A percentile compares a stretch with the other conserved stretches of the same genome.
Evolutionary conservation across 306 rosid genomes (phyloP).

Genomic region (Purshia tridentata): DNA sequence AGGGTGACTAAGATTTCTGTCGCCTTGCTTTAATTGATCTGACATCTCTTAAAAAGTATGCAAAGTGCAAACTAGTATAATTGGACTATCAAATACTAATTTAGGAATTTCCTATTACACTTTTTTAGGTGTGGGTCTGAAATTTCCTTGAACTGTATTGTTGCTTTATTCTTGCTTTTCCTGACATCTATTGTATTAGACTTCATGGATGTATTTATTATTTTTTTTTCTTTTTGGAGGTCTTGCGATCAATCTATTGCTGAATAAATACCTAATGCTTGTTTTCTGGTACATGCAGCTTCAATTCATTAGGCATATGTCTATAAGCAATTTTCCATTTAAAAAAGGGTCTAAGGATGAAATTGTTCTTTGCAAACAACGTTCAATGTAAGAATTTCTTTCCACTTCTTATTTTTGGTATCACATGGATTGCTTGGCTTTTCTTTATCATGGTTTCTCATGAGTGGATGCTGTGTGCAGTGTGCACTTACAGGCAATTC

Average conservation of each 20-base stretch:
- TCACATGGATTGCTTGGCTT: too few relatives aligned
- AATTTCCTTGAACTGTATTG: background rate
- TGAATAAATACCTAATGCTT: constrained; percentile 1
- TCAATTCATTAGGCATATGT: constrained; percentile 49
- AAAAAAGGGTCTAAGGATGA: constrained; percentile 30
- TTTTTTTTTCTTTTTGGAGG: background rate
- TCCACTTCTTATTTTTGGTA: too few relatives aligned
- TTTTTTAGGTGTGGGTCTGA: background rate
- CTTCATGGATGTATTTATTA: background rate
- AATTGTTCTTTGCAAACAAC: constrained; percentile 22
- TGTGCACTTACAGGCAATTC: too few relatives aligned
- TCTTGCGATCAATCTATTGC: background rate
- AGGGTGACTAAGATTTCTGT: background rate
- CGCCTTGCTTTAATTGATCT: background rate
- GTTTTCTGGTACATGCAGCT: constrained; percentile 36
- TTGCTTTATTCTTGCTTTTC: background rate
- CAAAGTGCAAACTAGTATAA: background rate
- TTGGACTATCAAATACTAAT: background rate
- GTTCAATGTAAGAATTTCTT: constrained; percentile 29
- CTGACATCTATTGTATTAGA: background rate
- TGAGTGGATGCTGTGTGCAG: too few relatives aligned
- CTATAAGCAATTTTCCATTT: constrained; percentile 39
- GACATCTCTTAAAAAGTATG: background rate
- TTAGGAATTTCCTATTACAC: background rate
- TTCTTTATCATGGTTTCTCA: too few relatives aligned